These are phyloP conservation scores for Penicillium samsonianum DNA, from an alignment of 495 filamentous ascomycete species.

Conservation along the genomic window DNA sequence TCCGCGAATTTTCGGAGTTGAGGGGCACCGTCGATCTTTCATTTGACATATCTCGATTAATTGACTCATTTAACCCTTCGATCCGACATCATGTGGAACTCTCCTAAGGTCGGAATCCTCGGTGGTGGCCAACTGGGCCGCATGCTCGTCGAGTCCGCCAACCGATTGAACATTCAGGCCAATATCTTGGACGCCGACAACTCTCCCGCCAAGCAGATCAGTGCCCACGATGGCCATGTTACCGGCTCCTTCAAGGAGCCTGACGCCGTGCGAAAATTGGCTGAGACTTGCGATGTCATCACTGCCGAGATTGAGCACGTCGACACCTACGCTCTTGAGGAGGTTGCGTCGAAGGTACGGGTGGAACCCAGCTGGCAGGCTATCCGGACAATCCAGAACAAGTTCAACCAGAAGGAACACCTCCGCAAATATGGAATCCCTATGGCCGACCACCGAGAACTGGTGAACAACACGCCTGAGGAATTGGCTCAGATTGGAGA, in stretches of 20 bases:
- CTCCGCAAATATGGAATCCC: slow-evolving; percentile 65
- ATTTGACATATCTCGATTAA: slow-evolving; percentile 8
- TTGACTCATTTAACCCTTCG: slow-evolving; percentile 13
- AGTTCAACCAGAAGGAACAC: slow-evolving; percentile 88
- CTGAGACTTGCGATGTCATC: slow-evolving; percentile 74
- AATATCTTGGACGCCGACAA: slow-evolving; percentile 77
- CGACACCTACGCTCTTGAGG: slow-evolving; percentile 86
- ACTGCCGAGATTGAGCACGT: slow-evolving; percentile 99
- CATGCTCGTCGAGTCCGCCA: slow-evolving; percentile 93
- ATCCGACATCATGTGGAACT: slow-evolving; percentile 47
- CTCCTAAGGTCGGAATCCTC: slow-evolving; percentile 63
- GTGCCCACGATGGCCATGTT: slow-evolving; percentile 70
- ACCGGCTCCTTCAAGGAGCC: slow-evolving; percentile 83
- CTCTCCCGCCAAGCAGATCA: slow-evolving; percentile 90
- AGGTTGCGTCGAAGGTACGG: slow-evolving; percentile 63
- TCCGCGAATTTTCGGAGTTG: slow-evolving; percentile 36
- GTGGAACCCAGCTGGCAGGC: slow-evolving; percentile 91
- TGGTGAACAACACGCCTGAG: slow-evolving; percentile 53
- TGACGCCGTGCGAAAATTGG: slow-evolving; percentile 73
- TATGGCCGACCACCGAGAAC: slow-evolving; percentile 66
- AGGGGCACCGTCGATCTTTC: slow-evolving; percentile 34
- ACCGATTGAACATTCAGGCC: slow-evolving; percentile 78
- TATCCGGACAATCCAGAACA: slow-evolving; percentile 92
- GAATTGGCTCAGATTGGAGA: slow-evolving; percentile 65
- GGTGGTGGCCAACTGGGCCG: slow-evolving; percentile 86